Base-by-base conservation (phyloP, 73 alveolate genomes). In the Diophrys appendiculata region DNA sequence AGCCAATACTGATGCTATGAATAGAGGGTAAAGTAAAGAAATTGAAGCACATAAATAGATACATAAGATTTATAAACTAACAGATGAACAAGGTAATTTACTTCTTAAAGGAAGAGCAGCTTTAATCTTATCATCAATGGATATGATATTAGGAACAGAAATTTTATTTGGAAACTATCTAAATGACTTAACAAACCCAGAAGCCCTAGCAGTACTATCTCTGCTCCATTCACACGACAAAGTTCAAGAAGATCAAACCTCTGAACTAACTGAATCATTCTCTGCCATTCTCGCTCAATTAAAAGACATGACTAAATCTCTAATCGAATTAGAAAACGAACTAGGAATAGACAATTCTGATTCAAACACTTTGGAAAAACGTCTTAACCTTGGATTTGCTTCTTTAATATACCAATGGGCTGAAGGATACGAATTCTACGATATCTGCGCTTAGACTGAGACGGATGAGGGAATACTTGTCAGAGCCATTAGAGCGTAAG, bases 351-450 rank as follows among this genome's bases (percentile, higher is more conserved):
- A 29, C 34, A 87, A 72, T 22, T 18, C 73, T 22, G 81, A 26
- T 3, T 70, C 52, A 22, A 22, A 52, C 13, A 77, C 55, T 0
- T 69, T 84, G 0, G 73, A 72, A 35, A 76, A 77, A 18, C 70
- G 82, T 3, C 84, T 93, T n/a, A 86, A 79, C 67, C 54, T 81
- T 68, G 68, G 71, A 29, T 82, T 89, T 73, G 80, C 83, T 27
- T 84, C 83, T 72, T 81, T 93, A 5, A 87, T 87, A 18, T 91
- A 83, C 75, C 87, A 81, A 54, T 93, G 98, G 97, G 95, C 95
- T 5, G 3, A 80, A 28, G 83, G 88, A 70, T 76, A 78, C 52
- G 69, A 81, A 55, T 93, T 93, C 82, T 77, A 69, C 13, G 96
- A 93, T 54, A 84, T 85, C n/a, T 79, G 78, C 18, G 60, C 5